Conservation (phyloP, 306 rosid genomes). For the Fagus sylvatica region DNA sequence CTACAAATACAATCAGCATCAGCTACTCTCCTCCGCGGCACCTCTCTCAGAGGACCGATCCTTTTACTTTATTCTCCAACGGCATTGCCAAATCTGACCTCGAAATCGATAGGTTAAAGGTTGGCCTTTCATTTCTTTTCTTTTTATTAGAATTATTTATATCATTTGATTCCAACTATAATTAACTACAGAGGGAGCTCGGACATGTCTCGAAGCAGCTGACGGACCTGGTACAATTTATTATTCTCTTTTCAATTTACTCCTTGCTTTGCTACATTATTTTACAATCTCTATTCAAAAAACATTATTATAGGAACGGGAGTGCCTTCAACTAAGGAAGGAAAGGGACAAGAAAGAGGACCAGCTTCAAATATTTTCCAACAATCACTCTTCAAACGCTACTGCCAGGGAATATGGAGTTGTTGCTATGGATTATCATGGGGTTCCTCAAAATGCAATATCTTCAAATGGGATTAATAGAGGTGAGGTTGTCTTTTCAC, state of each 20-base stretch:
- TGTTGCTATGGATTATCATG: conserved; percentile 28
- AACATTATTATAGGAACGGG: conserved; percentile 59
- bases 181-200: conserved; percentile 67
- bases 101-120: conserved; percentile 66
- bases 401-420: conserved; percentile 46
- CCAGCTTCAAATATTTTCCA: conserved; percentile 38
- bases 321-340: conserved; percentile 55
- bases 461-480: conserved; percentile 26
- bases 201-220: conserved; percentile 56
- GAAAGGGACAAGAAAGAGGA: conserved; percentile 57
- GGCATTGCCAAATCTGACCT: conserved; percentile 31
- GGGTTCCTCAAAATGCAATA: conserved; percentile 32
- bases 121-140: conserved; percentile 7
- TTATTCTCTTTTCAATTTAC: conserved; percentile 6
- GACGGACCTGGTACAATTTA: conserved; percentile 41
- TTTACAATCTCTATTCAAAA: not conserved
- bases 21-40: conserved; percentile 80
- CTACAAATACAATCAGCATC: not conserved
- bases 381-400: conserved; percentile 25
- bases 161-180: too few relatives aligned
- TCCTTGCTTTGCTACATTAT: not conserved
- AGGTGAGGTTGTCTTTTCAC: conserved; percentile 40
- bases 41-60: conserved; percentile 59
- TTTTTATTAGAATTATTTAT: not conserved
- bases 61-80: conserved; percentile 20